Base-by-base conservation (phyloP, 2,329 filamentous ascomycete species). In the Aspergillus tubingensis region DNA sequence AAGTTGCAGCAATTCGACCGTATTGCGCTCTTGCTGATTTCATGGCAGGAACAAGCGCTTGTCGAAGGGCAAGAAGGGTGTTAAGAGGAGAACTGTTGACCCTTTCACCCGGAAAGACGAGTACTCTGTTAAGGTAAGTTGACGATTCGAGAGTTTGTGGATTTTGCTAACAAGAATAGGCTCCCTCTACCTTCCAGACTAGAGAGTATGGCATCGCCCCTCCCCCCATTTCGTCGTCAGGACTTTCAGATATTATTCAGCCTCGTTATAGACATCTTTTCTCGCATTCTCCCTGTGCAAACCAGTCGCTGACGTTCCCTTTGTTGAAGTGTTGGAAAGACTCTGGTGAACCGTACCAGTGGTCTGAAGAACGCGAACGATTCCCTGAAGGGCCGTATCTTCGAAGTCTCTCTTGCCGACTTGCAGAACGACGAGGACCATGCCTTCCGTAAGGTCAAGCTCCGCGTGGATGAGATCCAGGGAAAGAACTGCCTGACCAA, bases 361-460 rank as follows among this genome's bases (percentile, higher is more conserved):
- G 95, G 95, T 96, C 86, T 99, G 76, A 99, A 98, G 90, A 98
- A 98, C 85, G 95, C 95, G 81, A 99, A 98, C 86, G 95, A 99
- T 79, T 90, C 94, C 72, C 88, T 99, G 76, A 99, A 98, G 88
- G 95, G 95, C 79, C 91, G 95, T 77, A 96, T 99, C 83, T 88
- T 99, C 83, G 95, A 99, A 86, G 94, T 98, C 72, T 98, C 94
- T 69, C 90, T 99, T 77, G 95, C 95, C 79, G 95, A 99, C 83
- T 89, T 99, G 70, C 95, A 99, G 86, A 98, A 97, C 85, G 95
- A 99, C 80, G 95, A 99, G 87, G 95, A 98, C 84, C 95, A 99
- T 83, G 88, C 95, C 64, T 99, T 98, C 91, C 94, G 95, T 85
- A 99, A 99, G 88, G 87, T 99, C 81, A 96, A 96, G 88, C 92